Conservation (phyloP, 2,329 filamentous ascomycete species). For the Orbilia oligospora region DNA sequence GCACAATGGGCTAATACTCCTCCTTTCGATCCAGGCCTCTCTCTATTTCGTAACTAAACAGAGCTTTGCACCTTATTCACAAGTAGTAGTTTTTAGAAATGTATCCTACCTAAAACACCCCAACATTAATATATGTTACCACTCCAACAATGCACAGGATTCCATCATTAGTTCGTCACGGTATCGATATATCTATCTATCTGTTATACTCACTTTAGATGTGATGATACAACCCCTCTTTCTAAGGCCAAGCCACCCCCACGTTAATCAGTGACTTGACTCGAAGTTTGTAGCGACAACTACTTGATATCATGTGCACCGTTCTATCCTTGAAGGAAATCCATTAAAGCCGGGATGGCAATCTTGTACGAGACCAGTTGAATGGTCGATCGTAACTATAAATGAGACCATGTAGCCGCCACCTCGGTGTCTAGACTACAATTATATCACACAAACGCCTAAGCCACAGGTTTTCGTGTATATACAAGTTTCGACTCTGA, state of each 20-base stretch:
- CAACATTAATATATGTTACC: not conserved
- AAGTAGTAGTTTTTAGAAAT: not conserved
- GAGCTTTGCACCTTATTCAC: not conserved
- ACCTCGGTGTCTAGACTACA: too few relatives aligned
- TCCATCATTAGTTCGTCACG: not conserved
- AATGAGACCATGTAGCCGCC: not conserved
- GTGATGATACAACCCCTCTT: not conserved
- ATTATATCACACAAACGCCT: not conserved
- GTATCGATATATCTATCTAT: not conserved
- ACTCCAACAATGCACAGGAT: not conserved
- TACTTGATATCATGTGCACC: not conserved
- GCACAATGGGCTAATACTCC: not conserved
- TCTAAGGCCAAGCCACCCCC: not conserved
- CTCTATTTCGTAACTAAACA: not conserved
- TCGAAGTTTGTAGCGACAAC: not conserved
- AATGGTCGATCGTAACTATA: not conserved
- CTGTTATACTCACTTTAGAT: not conserved
- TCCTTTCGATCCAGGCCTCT: not conserved
- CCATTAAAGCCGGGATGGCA: not conserved
- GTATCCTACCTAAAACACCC: not conserved
- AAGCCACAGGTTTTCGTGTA: not conserved
- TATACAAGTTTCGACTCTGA: too few relatives aligned
- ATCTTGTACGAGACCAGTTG: not conserved
- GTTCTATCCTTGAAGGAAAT: not conserved
- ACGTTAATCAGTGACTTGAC: not conserved